These are phyloP conservation scores for Lineolata rhizophorae DNA, from an alignment of 495 filamentous ascomycete species.

Conservation along the genomic window DNA sequence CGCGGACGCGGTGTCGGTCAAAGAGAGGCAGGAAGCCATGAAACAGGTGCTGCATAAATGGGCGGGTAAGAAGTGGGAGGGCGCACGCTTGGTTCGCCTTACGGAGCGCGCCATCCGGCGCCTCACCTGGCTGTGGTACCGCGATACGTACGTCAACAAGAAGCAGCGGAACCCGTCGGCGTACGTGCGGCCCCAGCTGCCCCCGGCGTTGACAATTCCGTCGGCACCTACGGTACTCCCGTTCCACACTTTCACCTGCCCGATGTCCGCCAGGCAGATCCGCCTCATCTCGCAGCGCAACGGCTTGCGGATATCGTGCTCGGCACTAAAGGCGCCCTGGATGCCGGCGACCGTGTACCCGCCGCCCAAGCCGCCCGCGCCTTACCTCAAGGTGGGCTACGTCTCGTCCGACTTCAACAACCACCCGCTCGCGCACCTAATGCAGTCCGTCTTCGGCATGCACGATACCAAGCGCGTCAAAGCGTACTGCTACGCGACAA, in stretches of 20 bases:
- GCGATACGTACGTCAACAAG: slow-evolving; percentile 49
- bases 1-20: slow-evolving; percentile 14
- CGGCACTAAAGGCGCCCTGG: slow-evolving; percentile 71
- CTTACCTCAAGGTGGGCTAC: slow-evolving; percentile 78
- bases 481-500: slow-evolving; percentile 95
- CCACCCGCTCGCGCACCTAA: slow-evolving; percentile 86
- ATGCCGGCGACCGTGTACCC: slow-evolving; percentile 59
- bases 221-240: slow-evolving; percentile 87
- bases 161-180: slow-evolving; percentile 30
- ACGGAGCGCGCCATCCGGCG: slow-evolving; percentile 64
- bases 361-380: slow-evolving; percentile 62
- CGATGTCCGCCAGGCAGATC: slow-evolving; percentile 80
- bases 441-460: slow-evolving; percentile 96
- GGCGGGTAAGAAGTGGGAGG: slow-evolving; percentile 67
- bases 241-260: slow-evolving; percentile 98
- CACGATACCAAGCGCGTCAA: slow-evolving; percentile 52
- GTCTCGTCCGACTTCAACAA: slow-evolving; percentile 99
- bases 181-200: slow-evolving; percentile 59
- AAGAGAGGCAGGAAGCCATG: slow-evolving; percentile 21
- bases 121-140: slow-evolving; percentile 73
- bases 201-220: slow-evolving; percentile 53
- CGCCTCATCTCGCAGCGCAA: slow-evolving; percentile 92
- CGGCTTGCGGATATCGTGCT: slow-evolving; percentile 76
- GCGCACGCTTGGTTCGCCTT: slow-evolving; percentile 63
- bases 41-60: slow-evolving; percentile 33